Percentiles rank a stretch among this genome's conserved stretches.
Conservation (phyloP, 768 basidiomycete genomes). For the Boletus tomentosulus region DNA sequence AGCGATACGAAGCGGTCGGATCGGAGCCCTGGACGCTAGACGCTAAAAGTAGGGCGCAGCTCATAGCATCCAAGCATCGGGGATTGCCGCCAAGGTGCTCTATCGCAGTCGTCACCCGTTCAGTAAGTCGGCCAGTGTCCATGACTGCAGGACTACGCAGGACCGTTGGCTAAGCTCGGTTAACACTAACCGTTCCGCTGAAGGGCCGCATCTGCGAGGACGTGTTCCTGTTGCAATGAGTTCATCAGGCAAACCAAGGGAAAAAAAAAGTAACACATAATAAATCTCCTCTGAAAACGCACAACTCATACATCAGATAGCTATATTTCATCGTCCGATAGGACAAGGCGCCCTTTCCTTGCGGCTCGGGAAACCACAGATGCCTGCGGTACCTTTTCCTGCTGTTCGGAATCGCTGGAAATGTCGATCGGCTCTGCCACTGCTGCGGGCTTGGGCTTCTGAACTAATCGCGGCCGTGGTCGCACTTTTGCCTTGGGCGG, state of each 20-base stretch:
- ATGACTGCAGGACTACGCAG: too few species aligned
- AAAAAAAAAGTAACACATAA: not conserved
- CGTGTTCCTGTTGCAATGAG: constrained; percentile 5
- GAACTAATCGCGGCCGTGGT: constrained; percentile 41
- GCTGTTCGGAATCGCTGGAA: constrained; percentile 21
- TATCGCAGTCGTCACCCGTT: not conserved
- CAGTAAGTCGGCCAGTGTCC: too few species aligned
- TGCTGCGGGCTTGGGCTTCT: constrained; percentile 24
- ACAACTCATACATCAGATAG: constrained; percentile 9
- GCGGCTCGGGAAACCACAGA: constrained; percentile 10
- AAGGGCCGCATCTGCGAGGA: too few species aligned
- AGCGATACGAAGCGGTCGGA: constrained; percentile 14
- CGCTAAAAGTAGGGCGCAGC: not conserved
- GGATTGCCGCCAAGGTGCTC: not conserved
- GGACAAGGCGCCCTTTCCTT: constrained; percentile 30
- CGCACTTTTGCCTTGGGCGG: constrained; percentile 18
- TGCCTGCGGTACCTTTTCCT: not conserved
- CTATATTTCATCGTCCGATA: constrained; percentile 39
- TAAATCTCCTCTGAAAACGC: constrained; percentile 6
- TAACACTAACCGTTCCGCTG: too few species aligned
- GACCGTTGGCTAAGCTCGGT: too few species aligned
- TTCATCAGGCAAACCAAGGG: constrained; percentile 4
- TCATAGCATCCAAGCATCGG: not conserved
- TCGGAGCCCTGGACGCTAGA: constrained; percentile 8
- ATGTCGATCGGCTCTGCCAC: constrained; percentile 14